Conservation (phyloP, 1,284 basidiomycete species). For the Microbotryum intermedium region DNA sequence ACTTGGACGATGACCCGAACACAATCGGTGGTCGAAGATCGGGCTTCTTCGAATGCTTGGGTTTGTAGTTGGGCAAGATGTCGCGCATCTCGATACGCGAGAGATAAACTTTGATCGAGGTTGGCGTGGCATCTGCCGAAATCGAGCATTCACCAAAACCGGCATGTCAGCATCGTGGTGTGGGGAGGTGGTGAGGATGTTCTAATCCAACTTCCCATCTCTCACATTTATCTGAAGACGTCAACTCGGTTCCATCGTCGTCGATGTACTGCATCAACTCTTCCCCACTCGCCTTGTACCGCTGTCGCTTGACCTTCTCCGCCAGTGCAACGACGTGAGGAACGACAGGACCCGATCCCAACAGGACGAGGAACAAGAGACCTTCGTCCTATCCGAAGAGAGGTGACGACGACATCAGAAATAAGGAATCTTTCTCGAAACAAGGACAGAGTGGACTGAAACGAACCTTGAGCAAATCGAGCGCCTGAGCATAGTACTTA, state of each 20-base stretch:
- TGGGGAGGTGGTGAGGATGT: background rate
- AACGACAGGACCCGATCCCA: background rate
- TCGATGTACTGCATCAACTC: conserved; percentile 22
- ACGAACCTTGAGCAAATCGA: background rate
- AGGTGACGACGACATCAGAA: background rate
- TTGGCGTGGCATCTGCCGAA: background rate
- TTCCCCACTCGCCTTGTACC: conserved; percentile 25
- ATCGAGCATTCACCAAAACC: too few relatives aligned
- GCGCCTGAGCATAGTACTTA: background rate
- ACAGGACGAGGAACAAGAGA: conserved; percentile 6
- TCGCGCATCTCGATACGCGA: conserved; percentile 17
- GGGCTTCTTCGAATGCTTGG: background rate
- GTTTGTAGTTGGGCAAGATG: conserved; percentile 13
- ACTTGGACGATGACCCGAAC: background rate
- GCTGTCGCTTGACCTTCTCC: conserved; percentile 10
- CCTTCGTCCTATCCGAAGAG: conserved; percentile 1
- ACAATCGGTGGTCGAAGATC: conserved; percentile 18
- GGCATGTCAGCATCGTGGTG: too few relatives aligned
- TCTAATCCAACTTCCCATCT: background rate
- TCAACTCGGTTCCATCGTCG: background rate
- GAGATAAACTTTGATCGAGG: conserved; percentile 18
- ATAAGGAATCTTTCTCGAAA: too few relatives aligned
- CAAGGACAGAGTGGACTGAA: background rate
- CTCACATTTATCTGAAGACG: background rate
- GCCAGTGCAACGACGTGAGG: conserved; percentile 10